Evolutionary conservation across 345 rosid species (phyloP), one percentile per base, ranked within the genome.

Genomic region (Kernera saxatilis): DNA sequence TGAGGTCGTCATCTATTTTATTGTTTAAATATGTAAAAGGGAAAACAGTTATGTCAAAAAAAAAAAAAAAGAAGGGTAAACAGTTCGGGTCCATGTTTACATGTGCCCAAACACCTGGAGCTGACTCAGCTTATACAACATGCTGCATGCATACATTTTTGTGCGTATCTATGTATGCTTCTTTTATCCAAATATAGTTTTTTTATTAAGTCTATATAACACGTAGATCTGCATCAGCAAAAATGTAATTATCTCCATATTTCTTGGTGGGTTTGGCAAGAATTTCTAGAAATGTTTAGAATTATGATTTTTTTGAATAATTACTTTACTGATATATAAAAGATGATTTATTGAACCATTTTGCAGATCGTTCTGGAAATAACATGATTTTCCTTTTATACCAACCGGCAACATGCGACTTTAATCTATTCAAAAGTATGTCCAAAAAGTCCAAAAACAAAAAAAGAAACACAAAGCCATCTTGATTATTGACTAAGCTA

Each of bases 81-180:
- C 25, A 64, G 71, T 18, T 15, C 12, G 17, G 59, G 59, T 51
- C 30, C 71, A 55, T 73, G 77, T 29, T 57, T 66, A 74, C 68
- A 58, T 74, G 73, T 67, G 73, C 46, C 46, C 25, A 58, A 43
- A 67, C 69, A 74, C 63, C 63, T 67, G 78, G 78, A 74, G 30
- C 68, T 67, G 73, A 74, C 63, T 67, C 78, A 74, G 68, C 68
- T 26, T 13, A 36, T 45, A 52, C 71, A 45, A 44, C 39, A 72
- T 63, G 54, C 46, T 72, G 37, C 49, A 45, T 62, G 32, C 36
- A 36, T 23, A 44, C 29, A 54, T 27, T 15, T 72, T 8, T 43
- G 71, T 44, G 56, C 17, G 40, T 43, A 19, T n/a, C 51, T 58
- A 49, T 62, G 25, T 11, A 30, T 62, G 53, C 51, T 35, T 57